phyloP scores from a whole-genome alignment of 2,329 filamentous ascomycete genomes.

The Penicillium corylophilum region DNA sequence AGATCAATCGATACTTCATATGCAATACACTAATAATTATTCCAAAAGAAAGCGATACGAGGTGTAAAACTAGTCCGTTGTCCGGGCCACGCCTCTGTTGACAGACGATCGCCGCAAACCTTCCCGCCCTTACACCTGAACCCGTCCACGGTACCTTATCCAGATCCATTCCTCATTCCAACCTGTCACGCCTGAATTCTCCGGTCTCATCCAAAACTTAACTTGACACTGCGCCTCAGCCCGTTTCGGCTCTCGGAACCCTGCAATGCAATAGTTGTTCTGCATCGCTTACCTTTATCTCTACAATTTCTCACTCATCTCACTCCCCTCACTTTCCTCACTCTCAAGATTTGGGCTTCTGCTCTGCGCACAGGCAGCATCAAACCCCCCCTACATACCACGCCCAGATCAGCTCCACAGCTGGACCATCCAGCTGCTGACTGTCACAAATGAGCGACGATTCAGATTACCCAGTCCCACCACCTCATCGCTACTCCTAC shows the following conservation, averaged over 20 bases:
- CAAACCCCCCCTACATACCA: not conserved
- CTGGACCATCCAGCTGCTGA: not conserved
- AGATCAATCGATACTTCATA: no score
- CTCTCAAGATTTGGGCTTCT: not conserved
- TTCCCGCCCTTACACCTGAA: not conserved
- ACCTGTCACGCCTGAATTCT: not conserved
- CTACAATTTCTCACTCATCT: not conserved
- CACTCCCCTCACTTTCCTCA: no score
- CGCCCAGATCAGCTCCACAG: not conserved
- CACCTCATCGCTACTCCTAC: constrained; percentile 26
- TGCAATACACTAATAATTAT: not conserved
- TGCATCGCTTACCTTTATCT: not conserved
- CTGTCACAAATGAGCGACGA: constrained; percentile 6
- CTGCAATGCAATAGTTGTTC: constrained; percentile 1
- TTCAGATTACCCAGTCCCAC: constrained; percentile 15
- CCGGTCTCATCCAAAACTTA: not conserved
- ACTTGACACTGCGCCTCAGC: constrained; percentile 10
- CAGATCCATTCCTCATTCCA: constrained; percentile 1
- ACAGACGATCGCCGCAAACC: constrained; percentile 2
- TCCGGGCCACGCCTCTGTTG: constrained; percentile 16
- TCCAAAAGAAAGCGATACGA: not conserved
- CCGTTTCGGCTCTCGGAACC: constrained; percentile 4
- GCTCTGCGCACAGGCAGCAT: not conserved
- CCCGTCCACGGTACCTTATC: not conserved
- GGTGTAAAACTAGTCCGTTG: constrained; percentile 4